Evolutionary conservation across 192 early-diverging fungal genomes (phyloP).

Genomic region (Mortierella antarctica): DNA sequence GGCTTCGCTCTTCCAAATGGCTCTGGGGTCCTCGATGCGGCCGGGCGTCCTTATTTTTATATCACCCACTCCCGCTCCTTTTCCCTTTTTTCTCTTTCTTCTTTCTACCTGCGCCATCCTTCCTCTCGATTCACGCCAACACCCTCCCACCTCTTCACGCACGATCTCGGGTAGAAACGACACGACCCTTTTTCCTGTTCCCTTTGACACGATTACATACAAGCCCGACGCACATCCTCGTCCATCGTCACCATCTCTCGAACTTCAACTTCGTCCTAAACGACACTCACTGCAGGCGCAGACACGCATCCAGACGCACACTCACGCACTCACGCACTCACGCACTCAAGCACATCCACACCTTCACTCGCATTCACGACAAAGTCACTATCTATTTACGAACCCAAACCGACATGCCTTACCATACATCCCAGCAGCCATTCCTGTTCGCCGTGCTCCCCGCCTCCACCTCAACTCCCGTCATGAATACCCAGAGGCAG

Average conservation of each 20-base stretch:
- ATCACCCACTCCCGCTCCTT: not conserved
- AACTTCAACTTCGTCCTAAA: constrained; percentile 4
- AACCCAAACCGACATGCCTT: constrained; percentile 16
- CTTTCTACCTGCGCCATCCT: not conserved
- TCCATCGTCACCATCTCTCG: constrained; percentile 7
- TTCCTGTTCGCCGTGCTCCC: constrained; percentile 41
- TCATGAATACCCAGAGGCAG: not conserved
- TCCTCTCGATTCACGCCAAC: not conserved
- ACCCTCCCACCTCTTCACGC: not conserved
- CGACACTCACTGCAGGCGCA: not conserved
- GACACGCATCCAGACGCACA: too few species aligned
- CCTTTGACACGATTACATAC: constrained; percentile 5
- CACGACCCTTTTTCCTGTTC: constrained; percentile 5
- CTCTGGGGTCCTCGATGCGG: too few species aligned
- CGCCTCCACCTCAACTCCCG: constrained; percentile 4
- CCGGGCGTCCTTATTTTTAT: not conserved
- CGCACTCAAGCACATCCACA: not conserved
- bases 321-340: not conserved
- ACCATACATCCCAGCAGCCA: constrained; percentile 22
- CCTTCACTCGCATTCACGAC: not conserved
- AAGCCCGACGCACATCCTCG: not conserved
- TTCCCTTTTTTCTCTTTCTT: not conserved
- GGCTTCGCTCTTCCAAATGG: too few species aligned
- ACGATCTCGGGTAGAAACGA: not conserved
- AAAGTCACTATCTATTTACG: not conserved